Base-by-base conservation (phyloP, 306 rosid species). In the Sicyos edulis region DNA sequence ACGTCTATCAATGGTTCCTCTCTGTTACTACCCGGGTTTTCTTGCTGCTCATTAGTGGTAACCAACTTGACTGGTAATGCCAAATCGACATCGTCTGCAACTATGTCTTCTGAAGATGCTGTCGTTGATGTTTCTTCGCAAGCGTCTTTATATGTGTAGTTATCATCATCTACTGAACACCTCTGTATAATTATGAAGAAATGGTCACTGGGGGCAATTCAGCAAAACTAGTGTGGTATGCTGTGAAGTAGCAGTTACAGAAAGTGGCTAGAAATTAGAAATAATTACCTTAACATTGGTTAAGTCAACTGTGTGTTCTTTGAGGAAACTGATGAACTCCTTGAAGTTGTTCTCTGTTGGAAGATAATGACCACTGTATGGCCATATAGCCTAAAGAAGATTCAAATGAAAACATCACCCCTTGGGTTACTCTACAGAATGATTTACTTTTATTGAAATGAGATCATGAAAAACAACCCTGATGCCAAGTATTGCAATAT, bases 291-390 rank as follows among this genome's bases (percentile, higher is more conserved):
- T 85, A 22, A 85, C 84, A 14, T 80, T 73, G 70, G 63, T 75
- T 26, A 82, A 76, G 70, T 78, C 84, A 32, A 82, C 81, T 19
- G 76, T 55, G 61, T 78, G 75, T 26, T 85, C 84, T 61, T 80
- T 69, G 0, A 82, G 81, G 79, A 85, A 85, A 59, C 72, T 70
- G 44, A 78, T 64, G 70, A 85, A 82, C 54, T 80, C 84, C 57
- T 70, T 82, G 78, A 82, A 82, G 66, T 80, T 85, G 78, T 85
- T 83, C 70, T 73, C 79, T 0, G 88, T 85, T 77, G 86, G 88
- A 63, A 85, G 82, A 51, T 82, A 85, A 76, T 80, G 86, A 32
- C 88, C 86, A 70, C 84, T 82, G 81, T 82, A 85, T 37, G 86
- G 84, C 82, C 86, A 85, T 67, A 85, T 82, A 57, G 84, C 86